Conservation (phyloP, 306 rosid species). For the Vigna unguiculata region DNA sequence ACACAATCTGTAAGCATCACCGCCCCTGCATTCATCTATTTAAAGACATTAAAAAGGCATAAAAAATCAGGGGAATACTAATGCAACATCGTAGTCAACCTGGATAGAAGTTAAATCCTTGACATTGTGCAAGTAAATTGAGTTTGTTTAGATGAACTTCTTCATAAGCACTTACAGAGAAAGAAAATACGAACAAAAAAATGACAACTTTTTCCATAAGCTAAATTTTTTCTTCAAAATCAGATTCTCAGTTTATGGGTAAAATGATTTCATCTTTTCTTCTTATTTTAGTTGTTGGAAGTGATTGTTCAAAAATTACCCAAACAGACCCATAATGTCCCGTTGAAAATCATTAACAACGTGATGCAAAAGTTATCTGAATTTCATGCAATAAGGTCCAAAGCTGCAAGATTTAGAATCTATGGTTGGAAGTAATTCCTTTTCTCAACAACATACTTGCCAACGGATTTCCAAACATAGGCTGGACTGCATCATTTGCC, state of each 20-base stretch:
- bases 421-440: too few relatives aligned
- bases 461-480: too few relatives aligned
- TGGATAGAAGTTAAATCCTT: conserved; percentile 22
- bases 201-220: too few relatives aligned
- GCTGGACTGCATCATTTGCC: background rate
- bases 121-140: conserved; percentile 16
- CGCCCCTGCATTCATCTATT: conserved; percentile 75
- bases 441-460: too few relatives aligned
- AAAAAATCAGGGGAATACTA: conserved; percentile 36
- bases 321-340: background rate
- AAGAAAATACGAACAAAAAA: too few relatives aligned
- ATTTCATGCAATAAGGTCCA: conserved; percentile 27
- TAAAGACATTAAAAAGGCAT: conserved; percentile 28
- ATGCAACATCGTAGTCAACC: conserved; percentile 12
- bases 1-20: conserved; percentile 74
- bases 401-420: conserved; percentile 5
- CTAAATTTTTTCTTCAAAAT: too few relatives aligned
- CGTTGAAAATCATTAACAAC: background rate
- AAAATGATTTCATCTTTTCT: too few relatives aligned
- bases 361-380: conserved; percentile 6
- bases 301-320: too few relatives aligned
- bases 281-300: too few relatives aligned
- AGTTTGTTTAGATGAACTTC: too few relatives aligned
- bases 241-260: too few relatives aligned
- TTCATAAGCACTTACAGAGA: too few relatives aligned